phyloP scores from a whole-genome alignment of 1,139 yeast species.

The Pichiaceae sp. region DNA sequence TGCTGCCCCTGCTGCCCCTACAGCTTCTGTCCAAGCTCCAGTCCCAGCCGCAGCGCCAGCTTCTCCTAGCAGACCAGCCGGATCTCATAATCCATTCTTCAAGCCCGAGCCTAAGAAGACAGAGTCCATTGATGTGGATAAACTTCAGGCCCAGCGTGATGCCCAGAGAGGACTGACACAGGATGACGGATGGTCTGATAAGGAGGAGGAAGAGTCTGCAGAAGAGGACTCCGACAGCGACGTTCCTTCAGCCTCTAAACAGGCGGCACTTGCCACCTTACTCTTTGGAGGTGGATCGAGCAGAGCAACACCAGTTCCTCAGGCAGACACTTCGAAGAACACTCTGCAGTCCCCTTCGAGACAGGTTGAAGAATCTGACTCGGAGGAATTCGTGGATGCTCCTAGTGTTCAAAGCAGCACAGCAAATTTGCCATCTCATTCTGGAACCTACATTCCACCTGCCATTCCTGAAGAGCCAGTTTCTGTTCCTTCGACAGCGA shows the following conservation, averaged over 20 bases:
- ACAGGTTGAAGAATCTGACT: background rate
- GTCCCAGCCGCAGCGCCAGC: background rate
- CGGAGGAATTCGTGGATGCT: conserved; percentile 1
- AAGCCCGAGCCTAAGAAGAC: conserved; percentile 25
- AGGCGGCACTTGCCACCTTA: conserved; percentile 49
- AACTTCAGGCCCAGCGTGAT: conserved; percentile 56
- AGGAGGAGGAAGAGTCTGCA: conserved; percentile 30
- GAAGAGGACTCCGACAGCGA: conserved; percentile 45
- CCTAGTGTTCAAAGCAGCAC: background rate
- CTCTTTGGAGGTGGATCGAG: conserved; percentile 35
- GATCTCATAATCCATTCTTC: conserved; percentile 38
- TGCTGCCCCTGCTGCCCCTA: conserved; percentile 1
- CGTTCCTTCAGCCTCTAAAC: conserved; percentile 37
- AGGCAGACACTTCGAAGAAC: conserved; percentile 5
- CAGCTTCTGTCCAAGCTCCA: conserved; percentile 1
- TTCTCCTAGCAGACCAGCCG: background rate
- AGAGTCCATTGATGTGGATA: conserved; percentile 36
- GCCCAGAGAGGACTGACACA: conserved; percentile 49
- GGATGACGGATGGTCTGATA: conserved; percentile 28
- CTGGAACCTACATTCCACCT: background rate
- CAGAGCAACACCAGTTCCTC: conserved; percentile 4
- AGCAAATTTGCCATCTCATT: conserved; percentile 1
- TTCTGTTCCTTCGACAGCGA: conserved; percentile 19
- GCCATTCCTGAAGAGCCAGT: conserved; percentile 29
- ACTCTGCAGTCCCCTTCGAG: conserved; percentile 9